Evolutionary conservation across 2,329 filamentous ascomycete genomes (phyloP).

Genomic region (Pseudogymnoascus sp.): DNA sequence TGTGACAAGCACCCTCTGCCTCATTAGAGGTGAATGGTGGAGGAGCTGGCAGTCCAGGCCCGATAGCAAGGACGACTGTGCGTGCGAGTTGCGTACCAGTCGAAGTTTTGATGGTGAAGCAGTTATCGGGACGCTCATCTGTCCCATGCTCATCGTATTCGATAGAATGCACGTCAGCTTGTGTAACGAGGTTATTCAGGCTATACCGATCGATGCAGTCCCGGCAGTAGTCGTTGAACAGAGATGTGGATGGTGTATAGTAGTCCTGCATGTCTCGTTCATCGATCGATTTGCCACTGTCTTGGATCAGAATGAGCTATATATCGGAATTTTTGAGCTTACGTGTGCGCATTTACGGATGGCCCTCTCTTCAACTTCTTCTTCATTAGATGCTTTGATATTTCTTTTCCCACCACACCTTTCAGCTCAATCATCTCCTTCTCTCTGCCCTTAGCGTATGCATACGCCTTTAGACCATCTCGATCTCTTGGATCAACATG

Average conservation of each 20-base stretch:
- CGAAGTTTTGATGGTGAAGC: slow-evolving; percentile 61
- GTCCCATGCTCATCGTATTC: slow-evolving; percentile 16
- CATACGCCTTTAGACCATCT: slow-evolving; percentile 65
- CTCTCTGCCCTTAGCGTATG: slow-evolving; percentile 54
- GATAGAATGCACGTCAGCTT: slow-evolving; percentile 38
- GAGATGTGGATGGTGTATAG: slow-evolving; percentile 54
- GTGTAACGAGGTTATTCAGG: slow-evolving; percentile 51
- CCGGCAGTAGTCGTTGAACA: slow-evolving; percentile 58
- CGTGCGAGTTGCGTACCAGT: slow-evolving; percentile 50
- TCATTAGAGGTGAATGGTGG: slow-evolving; percentile 34
- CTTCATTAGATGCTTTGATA: slow-evolving; percentile 76
- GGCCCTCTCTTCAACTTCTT: slow-evolving; percentile 41
- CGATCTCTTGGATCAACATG: slow-evolving; percentile 71
- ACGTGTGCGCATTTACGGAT: neutral
- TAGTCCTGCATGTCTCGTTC: slow-evolving; percentile 64
- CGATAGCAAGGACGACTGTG: slow-evolving; percentile 64
- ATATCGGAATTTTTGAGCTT: neutral
- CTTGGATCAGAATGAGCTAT: slow-evolving; percentile 19
- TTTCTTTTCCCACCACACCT: slow-evolving; percentile 70
- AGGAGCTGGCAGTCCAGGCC: slow-evolving; percentile 37
- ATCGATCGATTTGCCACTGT: slow-evolving; percentile 44
- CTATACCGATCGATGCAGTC: slow-evolving; percentile 53
- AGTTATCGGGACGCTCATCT: slow-evolving; percentile 34
- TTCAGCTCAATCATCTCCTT: slow-evolving; percentile 63
- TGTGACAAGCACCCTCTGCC: slow-evolving; percentile 15